These are phyloP conservation scores for Hypoxylon sp. DNA, from an alignment of 2,329 filamentous ascomycete genomes.

Conservation along the genomic window DNA sequence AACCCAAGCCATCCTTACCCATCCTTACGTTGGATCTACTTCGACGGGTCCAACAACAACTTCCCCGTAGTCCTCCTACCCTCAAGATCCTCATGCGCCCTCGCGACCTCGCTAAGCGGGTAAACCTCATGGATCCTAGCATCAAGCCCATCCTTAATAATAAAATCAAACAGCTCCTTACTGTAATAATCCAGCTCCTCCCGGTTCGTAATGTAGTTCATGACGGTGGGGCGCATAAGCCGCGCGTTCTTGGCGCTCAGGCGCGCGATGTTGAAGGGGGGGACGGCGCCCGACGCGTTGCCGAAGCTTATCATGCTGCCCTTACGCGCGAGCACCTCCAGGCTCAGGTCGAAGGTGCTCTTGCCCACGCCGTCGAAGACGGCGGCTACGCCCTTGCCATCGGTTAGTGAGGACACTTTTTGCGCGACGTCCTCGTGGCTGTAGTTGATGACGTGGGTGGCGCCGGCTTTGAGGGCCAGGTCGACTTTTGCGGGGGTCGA, in stretches of 20 bases:
- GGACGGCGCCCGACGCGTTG: constrained; percentile 83
- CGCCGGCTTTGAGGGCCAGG: constrained; percentile 78
- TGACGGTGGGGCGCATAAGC: constrained; percentile 80
- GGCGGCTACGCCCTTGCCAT: constrained; percentile 78
- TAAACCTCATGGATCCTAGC: constrained; percentile 84
- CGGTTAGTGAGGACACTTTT: constrained; percentile 78
- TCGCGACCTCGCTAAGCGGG: constrained; percentile 77
- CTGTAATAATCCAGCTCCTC: constrained; percentile 80
- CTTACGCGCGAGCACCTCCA: constrained; percentile 81
- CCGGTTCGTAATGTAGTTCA: constrained; percentile 76
- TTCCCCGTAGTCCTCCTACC: constrained; percentile 88
- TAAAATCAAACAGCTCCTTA: constrained; percentile 79
- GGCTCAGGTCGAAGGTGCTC: constrained; percentile 82
- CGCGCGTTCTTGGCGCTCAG: constrained; percentile 82
- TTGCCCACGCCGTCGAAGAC: constrained; percentile 92
- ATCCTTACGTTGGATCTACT: no score
- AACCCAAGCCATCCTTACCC: not conserved
- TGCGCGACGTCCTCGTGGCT: constrained; percentile 68
- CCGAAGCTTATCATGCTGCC: constrained; percentile 85
- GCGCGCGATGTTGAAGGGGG: constrained; percentile 71
- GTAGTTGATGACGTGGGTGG: constrained; percentile 81
- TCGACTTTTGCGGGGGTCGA: constrained; percentile 79
- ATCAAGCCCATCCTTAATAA: constrained; percentile 78
- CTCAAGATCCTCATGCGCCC: constrained; percentile 84
- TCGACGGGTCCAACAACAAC: constrained; percentile 70